These are phyloP conservation scores for Neurospora hispaniola DNA, from an alignment of 495 filamentous ascomycete genomes.

Conservation along the genomic window DNA sequence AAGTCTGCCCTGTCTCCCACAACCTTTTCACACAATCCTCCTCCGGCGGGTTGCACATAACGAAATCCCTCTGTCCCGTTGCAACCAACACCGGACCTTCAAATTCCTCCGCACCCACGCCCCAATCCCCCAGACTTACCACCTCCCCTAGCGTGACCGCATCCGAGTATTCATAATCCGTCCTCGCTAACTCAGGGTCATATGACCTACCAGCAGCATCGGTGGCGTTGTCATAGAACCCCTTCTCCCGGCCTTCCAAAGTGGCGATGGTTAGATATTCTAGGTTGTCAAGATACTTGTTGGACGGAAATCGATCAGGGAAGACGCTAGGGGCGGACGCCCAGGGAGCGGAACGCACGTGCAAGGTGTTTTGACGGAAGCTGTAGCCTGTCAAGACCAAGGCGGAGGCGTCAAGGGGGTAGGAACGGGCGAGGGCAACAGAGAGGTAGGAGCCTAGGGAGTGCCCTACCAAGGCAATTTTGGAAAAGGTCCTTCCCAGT, in stretches of 20 bases:
- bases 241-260: neutral
- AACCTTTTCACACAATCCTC: conserved; percentile 1
- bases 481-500: conserved; percentile 8
- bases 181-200: neutral
- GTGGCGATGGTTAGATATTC: neutral
- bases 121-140: neutral
- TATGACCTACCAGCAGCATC: neutral
- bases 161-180: conserved; percentile 1
- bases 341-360: neutral
- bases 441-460: conserved; percentile 18
- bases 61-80: conserved; percentile 1
- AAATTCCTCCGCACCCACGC: neutral
- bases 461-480: conserved; percentile 14
- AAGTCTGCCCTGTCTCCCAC: neutral
- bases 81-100: neutral
- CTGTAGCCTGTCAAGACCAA: conserved; percentile 13
- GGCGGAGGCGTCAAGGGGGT: conserved; percentile 14
- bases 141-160: neutral
- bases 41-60: conserved; percentile 2
- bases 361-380: neutral
- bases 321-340: neutral
- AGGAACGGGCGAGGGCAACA: conserved; percentile 4
- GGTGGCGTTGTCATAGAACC: neutral
- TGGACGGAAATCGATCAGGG: neutral
- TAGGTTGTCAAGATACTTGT: neutral